Conservation (phyloP, 768 basidiomycete genomes). For the Russula vinacea region DNA sequence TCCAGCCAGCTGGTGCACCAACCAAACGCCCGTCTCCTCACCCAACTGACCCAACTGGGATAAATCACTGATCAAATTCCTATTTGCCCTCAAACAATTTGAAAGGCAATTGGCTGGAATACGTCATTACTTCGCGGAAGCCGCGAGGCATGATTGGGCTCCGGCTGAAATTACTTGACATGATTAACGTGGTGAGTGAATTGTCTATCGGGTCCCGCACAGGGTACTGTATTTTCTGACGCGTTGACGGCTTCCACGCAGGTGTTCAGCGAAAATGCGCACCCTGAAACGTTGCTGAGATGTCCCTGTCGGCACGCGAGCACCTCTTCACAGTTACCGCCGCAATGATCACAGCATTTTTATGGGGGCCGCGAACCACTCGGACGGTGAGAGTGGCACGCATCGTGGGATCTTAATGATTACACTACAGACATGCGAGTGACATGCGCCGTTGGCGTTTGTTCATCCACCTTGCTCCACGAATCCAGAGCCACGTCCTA, state of each 20-base stretch:
- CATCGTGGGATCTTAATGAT: not conserved
- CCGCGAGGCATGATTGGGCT: not conserved
- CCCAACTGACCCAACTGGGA: not conserved
- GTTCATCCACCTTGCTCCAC: no score
- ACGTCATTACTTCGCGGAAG: not conserved
- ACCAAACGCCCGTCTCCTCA: not conserved
- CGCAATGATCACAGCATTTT: not conserved
- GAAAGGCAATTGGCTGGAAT: not conserved
- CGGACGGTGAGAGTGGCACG: not conserved
- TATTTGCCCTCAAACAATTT: not conserved
- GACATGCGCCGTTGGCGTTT: not conserved
- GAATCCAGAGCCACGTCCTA: not conserved
- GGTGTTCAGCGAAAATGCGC: not conserved
- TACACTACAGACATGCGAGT: no score
- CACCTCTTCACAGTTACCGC: not conserved
- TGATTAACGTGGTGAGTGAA: not conserved
- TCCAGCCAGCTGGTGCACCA: not conserved
- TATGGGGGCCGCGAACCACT: not conserved
- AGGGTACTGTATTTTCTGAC: slow-evolving; percentile 1
- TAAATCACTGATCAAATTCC: not conserved
- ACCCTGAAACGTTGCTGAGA: slow-evolving; percentile 13
- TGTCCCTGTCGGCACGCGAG: not conserved
- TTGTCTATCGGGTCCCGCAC: not conserved
- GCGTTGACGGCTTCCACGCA: slow-evolving; percentile 8
- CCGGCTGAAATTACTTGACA: not conserved